Conservation (phyloP, 148 eudicot species). For the Dianthus caryophyllus region DNA sequence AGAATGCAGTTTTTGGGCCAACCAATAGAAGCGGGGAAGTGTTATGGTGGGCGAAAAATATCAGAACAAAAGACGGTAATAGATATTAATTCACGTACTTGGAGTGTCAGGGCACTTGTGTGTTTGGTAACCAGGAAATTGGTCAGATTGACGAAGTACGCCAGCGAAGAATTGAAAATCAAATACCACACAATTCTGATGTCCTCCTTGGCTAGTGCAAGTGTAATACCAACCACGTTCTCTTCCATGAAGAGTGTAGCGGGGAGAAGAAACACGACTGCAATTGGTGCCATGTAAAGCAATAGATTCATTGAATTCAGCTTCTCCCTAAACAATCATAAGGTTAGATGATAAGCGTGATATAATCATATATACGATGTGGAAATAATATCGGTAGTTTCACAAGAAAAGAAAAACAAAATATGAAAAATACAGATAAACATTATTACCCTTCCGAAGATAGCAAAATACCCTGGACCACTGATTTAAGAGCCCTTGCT, state of each 20-base stretch:
- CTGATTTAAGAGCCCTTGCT: constrained; percentile 87
- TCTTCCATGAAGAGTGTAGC: constrained; percentile 81
- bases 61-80: background rate
- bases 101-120: constrained; percentile 92
- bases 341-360: background rate
- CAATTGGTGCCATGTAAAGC: constrained; percentile 93
- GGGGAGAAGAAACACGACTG: constrained; percentile 82
- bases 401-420: background rate
- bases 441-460: constrained; percentile 87
- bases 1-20: no score
- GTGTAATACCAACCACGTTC: constrained; percentile 78
- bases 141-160: constrained; percentile 91
- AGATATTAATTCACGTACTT: constrained; percentile 43
- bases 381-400: background rate
- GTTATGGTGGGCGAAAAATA: background rate
- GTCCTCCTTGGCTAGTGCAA: constrained; percentile 80
- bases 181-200: constrained; percentile 71
- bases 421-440: background rate
- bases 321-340: constrained; percentile 52
- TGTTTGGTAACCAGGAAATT: constrained; percentile 95
- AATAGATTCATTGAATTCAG: constrained; percentile 93
- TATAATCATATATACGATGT: background rate
- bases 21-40: no score
- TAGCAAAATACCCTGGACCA: constrained; percentile 89
- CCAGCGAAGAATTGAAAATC: constrained; percentile 80